These are phyloP conservation scores for Pseudogymnoascus sp. DNA, from an alignment of 2,329 filamentous ascomycete genomes.

Conservation along the genomic window DNA sequence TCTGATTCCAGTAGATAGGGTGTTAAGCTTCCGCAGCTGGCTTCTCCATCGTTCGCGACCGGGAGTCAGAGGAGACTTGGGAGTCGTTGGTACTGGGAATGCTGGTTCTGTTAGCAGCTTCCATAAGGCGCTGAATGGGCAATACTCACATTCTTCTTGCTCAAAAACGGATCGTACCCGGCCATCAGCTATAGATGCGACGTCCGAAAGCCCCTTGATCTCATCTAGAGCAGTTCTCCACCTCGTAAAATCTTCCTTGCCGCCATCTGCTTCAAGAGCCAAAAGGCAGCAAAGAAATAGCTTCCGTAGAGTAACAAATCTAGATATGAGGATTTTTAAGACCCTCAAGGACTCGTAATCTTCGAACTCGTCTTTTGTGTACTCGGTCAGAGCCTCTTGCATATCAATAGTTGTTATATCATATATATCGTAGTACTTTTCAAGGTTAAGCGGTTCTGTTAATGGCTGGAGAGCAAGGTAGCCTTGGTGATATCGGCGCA, in stretches of 20 bases:
- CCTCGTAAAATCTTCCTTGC: conserved; percentile 64
- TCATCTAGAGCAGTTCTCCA: conserved; percentile 74
- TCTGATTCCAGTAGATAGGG: conserved; percentile 81
- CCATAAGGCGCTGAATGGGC: not conserved
- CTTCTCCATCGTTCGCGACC: conserved; percentile 76
- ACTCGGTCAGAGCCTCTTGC: conserved; percentile 58
- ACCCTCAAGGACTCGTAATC: conserved; percentile 70
- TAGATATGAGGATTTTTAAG: conserved; percentile 72
- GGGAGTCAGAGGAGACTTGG: conserved; percentile 57
- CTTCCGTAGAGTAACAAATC: conserved; percentile 73
- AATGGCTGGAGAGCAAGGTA: conserved; percentile 62
- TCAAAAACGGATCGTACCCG: conserved; percentile 61
- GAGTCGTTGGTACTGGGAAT: conserved; percentile 47
- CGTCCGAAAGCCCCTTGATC: conserved; percentile 56
- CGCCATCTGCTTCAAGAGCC: conserved; percentile 74
- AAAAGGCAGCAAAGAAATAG: conserved; percentile 83
- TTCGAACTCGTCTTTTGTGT: conserved; percentile 60
- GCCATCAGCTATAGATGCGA: conserved; percentile 54
- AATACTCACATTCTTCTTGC: conserved; percentile 67
- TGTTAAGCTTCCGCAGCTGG: conserved; percentile 81
- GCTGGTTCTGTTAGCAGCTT: conserved; percentile 32
- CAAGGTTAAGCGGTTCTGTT: conserved; percentile 71
- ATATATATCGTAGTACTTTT: conserved; percentile 88
- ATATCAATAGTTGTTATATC: conserved; percentile 69
- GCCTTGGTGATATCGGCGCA: conserved; percentile 65